phyloP scores from a whole-genome alignment of 1,284 basidiomycete genomes.

The Leccinum fallax region DNA sequence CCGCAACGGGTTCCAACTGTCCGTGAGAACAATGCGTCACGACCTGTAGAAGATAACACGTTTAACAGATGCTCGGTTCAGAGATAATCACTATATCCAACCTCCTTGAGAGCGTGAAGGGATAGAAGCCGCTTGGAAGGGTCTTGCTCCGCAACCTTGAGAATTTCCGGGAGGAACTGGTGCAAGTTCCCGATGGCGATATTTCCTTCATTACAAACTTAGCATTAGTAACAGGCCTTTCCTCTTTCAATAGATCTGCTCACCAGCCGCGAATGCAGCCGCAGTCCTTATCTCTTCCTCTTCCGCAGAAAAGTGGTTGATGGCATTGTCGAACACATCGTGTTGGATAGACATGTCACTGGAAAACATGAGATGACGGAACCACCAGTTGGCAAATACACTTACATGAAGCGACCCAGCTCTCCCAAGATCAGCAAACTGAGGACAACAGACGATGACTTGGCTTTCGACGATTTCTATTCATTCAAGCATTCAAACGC shows the following conservation, averaged over 20 bases:
- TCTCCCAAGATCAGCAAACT: conserved; percentile 88
- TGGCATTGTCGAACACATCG: conserved; percentile 73
- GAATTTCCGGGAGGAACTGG: conserved; percentile 83
- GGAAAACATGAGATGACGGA: conserved; percentile 9
- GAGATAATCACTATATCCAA: conserved; percentile 29
- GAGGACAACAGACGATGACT: conserved; percentile 70
- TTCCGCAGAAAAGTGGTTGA: conserved; percentile 74
- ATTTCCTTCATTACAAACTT: conserved; percentile 60
- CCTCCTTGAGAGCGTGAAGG: conserved; percentile 93
- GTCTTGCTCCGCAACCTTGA: conserved; percentile 79
- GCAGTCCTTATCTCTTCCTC: conserved; percentile 86
- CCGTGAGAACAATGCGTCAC: conserved; percentile 87
- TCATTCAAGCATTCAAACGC: conserved; percentile 8
- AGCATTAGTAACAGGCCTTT: not conserved
- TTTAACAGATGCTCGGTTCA: not conserved
- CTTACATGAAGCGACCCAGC: conserved; percentile 84
- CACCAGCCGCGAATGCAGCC: conserved; percentile 90
- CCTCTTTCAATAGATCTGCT: conserved; percentile 16
- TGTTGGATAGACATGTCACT: conserved; percentile 84
- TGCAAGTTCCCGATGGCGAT: conserved; percentile 91
- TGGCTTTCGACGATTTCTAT: conserved; percentile 66
- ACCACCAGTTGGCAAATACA: conserved; percentile 5
- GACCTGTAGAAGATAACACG: conserved; percentile 51
- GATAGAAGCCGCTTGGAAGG: conserved; percentile 82
- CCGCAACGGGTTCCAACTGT: conserved; percentile 84